Evolutionary conservation across 805 yeast genomes (phyloP), one percentile per base, ranked within the genome.

Genomic region (Candida pseudofarinosa): DNA sequence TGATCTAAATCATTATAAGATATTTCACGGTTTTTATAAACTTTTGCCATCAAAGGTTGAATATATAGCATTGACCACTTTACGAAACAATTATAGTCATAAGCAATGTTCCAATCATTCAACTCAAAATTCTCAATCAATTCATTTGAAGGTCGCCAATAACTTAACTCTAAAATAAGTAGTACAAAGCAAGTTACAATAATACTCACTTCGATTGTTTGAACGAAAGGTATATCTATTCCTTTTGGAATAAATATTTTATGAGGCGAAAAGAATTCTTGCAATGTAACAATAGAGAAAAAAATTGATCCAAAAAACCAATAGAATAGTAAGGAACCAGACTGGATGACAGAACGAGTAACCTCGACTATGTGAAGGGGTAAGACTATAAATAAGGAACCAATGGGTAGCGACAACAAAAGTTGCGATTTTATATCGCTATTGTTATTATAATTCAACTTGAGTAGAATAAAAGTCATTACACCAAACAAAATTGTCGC

Each of bases 1-100:
- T 77, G 73, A 10, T 96, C 96, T 39, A 91, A 73, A 59, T 89
- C 96, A 2, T 70, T 66, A 8, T 51, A 48, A 19, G 43, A 46
- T 15, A 61, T 58, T 15, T 53, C 53, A n/a, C 47, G 53, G 6
- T 59, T 53, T 15, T 41, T 38, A 46, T 60, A 52, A 38, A 62
- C 56, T 20, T 52, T 43, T 26, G 47, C 40, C 33, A 66, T 57
- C 19, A 56, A 45, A 2, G 64, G 63, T 32, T 57, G 54, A 28
- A 63, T 46, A 59, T 62, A 66, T 18, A 45, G 40, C 42, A 62
- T 63, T 13, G 65, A 49, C 34, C 58, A 41, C 15, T 44, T 39
- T 5, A 55, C 43, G 33, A 56, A 53, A 35, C 64, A 33, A 47
- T 60, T 58, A 31, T 53, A 47, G 19, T 46, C 48, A 7, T 58